phyloP scores from a whole-genome alignment of 2,329 filamentous ascomycete genomes.

The Calonectria multiphialidica region DNA sequence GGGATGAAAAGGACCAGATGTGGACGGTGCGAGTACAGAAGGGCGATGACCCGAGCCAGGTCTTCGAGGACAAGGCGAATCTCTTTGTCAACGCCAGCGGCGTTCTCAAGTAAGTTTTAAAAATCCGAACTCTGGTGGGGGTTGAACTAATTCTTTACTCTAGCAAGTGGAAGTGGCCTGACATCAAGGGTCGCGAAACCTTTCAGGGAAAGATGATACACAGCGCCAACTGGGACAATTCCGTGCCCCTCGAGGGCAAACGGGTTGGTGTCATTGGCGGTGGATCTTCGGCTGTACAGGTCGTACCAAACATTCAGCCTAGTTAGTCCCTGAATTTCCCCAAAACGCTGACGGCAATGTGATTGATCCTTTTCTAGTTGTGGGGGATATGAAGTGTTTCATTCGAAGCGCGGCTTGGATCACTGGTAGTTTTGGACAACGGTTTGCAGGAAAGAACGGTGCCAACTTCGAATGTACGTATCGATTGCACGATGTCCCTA shows the following conservation, averaged over 20 bases:
- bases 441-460: constrained; percentile 58
- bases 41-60: constrained; percentile 13
- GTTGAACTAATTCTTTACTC: background rate
- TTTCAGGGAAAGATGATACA: constrained; percentile 56
- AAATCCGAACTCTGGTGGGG: no score
- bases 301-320: constrained; percentile 41
- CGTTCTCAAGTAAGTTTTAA: constrained; percentile 23
- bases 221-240: constrained; percentile 54
- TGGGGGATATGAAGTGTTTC: constrained; percentile 25
- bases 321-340: background rate
- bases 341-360: background rate
- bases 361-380: background rate
- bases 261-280: constrained; percentile 49
- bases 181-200: constrained; percentile 23
- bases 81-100: constrained; percentile 29
- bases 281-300: constrained; percentile 47
- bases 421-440: constrained; percentile 25
- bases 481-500: fast-evolving
- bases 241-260: constrained; percentile 35
- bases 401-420: constrained; percentile 29
- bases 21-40: constrained; percentile 23
- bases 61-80: constrained; percentile 26
- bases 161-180: constrained; percentile 33
- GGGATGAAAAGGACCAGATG: constrained; percentile 30
- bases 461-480: constrained; percentile 58